Base-by-base conservation (phyloP, 2,329 filamentous ascomycete species). In the Diaporthe helianthi region DNA sequence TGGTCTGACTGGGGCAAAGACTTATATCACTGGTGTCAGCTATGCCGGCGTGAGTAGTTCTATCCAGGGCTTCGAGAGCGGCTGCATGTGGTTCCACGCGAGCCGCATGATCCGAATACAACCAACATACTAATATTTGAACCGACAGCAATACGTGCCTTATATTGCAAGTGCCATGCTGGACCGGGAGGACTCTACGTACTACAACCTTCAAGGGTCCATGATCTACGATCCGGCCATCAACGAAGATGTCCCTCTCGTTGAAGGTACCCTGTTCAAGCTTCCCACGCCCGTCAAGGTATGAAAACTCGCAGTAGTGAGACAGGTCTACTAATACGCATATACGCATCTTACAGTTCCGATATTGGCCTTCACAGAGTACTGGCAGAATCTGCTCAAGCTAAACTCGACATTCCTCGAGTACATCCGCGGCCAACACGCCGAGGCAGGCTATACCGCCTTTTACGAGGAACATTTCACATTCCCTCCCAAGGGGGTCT, bases 161-260 rank as follows among this genome's bases (percentile, higher is more conserved):
- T 88, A 88, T 75, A 87, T 89, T 67, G 84, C 85, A 1, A 82
- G 83, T 41, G 82, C 82, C 7, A 85, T 88, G 78, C 79, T 88
- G 53, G 79, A 84, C 76, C 64, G 75, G 70, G 82, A 82, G 46
- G 78, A 85, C 71, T 26, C 33, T 41, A 44, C 33, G 15, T 58
- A 44, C 22, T 80, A 79, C 26, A 86, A 85, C 70, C 80, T 78
- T 44, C 10, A 66, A 24, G 67, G 68, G 44, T 65, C 86, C 70
- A 78, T 92, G 81, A 86, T 92, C 72, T 91, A 91, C 76, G 89
- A 92, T 73, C 90, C 90, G 0, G 85, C 83, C 3, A 82, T 89
- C n/a, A 86, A 85, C 31, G 83, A 86, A 31, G 84, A 86, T 70
- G 72, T 74, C 73, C 80, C 72, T 55, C 64, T 51, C 15, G 67